Evolutionary conservation across 2,329 filamentous ascomycete genomes (phyloP), one percentile per base, ranked within the genome.

Genomic region (Aspergillus ruber): DNA sequence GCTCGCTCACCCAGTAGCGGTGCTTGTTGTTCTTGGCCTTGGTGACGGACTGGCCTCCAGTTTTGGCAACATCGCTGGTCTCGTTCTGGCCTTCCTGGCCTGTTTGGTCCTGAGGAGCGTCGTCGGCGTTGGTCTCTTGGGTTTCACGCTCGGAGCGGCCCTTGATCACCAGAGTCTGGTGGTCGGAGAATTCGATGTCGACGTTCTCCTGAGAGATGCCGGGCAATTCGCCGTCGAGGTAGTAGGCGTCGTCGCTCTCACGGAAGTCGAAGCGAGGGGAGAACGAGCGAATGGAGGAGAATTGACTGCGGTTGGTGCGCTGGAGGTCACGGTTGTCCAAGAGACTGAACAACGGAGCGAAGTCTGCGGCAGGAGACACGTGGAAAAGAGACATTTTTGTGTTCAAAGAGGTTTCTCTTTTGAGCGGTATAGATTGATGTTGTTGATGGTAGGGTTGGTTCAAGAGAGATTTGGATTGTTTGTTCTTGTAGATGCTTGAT

Each of bases 1-100:
- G 78, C 64, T 84, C 81, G 45, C 70, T 74, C 46, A 81, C 73
- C 81, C 80, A 83, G 69, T 77, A 83, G 53, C 73, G 75, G 43
- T 71, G 62, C 33, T 63, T 58, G 43, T 62, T 58, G 43, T 51
- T 50, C 33, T 61, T 38, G 32, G 51, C 36, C 43, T 56, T 52
- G 40, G 2, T 17, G 21, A 25, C 12, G 15, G 25, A 25, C n/a
- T 29, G 3, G 56, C 69, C 44, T 45, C 51, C 36, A 60, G 64
- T 51, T 57, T 67, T 66, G 40, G 61, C 48, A 35, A 69, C 57
- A 55, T 56, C 58, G 45, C 47, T 50, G 33, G 15, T 39, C 15
- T 39, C 10, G 18, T 17, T 12, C 15, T 39, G 17, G 36, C 18
- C 36, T 15, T 20, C 8, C 46, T 47, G 8, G 42, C 41, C 46